Evolutionary conservation across 129 eudicot species (phyloP).

Genomic region (Daucus carota): DNA sequence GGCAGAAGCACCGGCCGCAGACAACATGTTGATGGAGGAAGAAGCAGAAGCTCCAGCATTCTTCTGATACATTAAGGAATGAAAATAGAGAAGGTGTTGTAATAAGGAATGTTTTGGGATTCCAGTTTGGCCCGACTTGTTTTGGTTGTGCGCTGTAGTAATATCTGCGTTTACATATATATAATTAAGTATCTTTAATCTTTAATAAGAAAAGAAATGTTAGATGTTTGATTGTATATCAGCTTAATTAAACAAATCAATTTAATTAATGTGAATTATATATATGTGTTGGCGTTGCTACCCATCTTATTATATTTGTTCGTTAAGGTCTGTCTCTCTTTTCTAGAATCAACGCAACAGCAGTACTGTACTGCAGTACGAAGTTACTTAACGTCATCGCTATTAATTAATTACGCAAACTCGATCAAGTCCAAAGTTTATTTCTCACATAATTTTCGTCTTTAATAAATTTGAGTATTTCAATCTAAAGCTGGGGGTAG

Average conservation of each 20-base stretch:
- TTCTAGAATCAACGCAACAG: too few species aligned
- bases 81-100: not conserved
- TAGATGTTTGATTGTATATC: not conserved
- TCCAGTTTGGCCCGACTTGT: slow-evolving; percentile 2
- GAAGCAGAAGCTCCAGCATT: not conserved
- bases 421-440: too few species aligned
- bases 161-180: not conserved
- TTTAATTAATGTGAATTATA: not conserved
- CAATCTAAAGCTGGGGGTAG: too few species aligned
- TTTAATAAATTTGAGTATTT: too few species aligned
- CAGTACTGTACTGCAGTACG: too few species aligned
- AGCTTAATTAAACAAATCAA: not conserved
- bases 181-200: too few species aligned
- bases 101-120: not conserved
- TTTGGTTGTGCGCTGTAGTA: not conserved
- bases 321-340: too few species aligned
- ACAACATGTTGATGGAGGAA: not conserved
- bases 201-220: not conserved
- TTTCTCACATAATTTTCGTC: too few species aligned
- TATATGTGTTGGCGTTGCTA: not conserved
- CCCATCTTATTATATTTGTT: too few species aligned
- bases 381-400: too few species aligned
- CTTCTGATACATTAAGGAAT: not conserved
- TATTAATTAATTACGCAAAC: too few species aligned
- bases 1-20: not conserved